phyloP scores from a whole-genome alignment of 2,329 filamentous ascomycete species.

The Cladosporium sp. region DNA sequence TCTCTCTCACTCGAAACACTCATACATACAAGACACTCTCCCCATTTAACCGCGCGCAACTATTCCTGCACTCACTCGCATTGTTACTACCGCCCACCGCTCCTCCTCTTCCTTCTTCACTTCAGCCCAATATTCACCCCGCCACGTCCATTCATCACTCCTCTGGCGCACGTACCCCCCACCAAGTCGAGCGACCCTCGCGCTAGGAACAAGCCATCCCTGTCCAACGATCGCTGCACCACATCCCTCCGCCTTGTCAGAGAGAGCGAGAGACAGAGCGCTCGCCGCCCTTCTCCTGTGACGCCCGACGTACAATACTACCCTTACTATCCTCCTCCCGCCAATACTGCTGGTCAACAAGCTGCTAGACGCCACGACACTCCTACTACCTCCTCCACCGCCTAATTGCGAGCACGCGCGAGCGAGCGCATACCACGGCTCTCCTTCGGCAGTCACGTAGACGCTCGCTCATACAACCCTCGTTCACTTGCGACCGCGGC shows the following conservation, averaged over 20 bases:
- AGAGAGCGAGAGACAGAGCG: not conserved
- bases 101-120: too few relatives aligned
- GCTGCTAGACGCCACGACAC: not conserved
- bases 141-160: not conserved
- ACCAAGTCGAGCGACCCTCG: not conserved
- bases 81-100: not conserved
- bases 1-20: too few relatives aligned
- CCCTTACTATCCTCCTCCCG: too few relatives aligned
- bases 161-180: not conserved
- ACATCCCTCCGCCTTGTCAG: not conserved
- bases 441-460: not conserved
- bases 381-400: not conserved
- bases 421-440: slow-evolving; percentile 10
- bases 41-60: too few relatives aligned
- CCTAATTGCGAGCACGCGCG: not conserved
- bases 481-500: not conserved
- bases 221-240: not conserved
- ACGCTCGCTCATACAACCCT: slow-evolving; percentile 8
- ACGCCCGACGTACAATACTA: not conserved
- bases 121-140: too few relatives aligned
- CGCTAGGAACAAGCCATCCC: not conserved
- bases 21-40: too few relatives aligned
- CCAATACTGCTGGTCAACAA: too few relatives aligned
- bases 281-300: not conserved
- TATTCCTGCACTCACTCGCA: not conserved